Evolutionary conservation across 192 early-diverging fungal genomes (phyloP).

Genomic region (Phlyctochytrium arcticum): DNA sequence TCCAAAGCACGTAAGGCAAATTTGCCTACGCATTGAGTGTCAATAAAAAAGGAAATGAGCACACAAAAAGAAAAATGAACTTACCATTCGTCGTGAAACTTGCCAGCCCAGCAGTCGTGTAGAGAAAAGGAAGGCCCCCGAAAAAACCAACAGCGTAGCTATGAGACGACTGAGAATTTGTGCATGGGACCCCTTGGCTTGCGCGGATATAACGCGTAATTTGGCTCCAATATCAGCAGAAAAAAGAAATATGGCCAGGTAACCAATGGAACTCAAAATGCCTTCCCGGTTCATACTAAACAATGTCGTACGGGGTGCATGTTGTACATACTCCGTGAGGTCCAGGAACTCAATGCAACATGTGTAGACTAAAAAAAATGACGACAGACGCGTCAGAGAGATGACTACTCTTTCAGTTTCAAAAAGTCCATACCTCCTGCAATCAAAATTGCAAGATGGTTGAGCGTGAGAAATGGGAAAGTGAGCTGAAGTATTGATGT

Average conservation of each 20-base stretch:
- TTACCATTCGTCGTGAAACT: slow-evolving; percentile 61
- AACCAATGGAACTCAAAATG: slow-evolving; percentile 78
- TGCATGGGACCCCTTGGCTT: slow-evolving; percentile 30
- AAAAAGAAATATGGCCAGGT: slow-evolving; percentile 75
- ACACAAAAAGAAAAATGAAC: not conserved
- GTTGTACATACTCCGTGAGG: slow-evolving; percentile 68
- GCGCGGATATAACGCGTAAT: slow-evolving; percentile 46
- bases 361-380: no score
- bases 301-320: slow-evolving; percentile 66
- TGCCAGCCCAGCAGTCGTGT: slow-evolving; percentile 45
- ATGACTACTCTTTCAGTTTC: no score
- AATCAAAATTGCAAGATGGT: slow-evolving; percentile 46
- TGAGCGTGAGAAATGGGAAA: slow-evolving; percentile 52
- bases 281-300: slow-evolving; percentile 90
- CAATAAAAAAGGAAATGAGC: not conserved
- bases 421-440: slow-evolving; percentile 41
- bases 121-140: not conserved
- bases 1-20: slow-evolving; percentile 75
- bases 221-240: slow-evolving; percentile 69
- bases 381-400: no score
- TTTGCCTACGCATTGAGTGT: slow-evolving; percentile 45
- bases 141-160: not conserved
- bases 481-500: slow-evolving; percentile 59
- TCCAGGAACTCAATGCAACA: slow-evolving; percentile 46
- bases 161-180: slow-evolving; percentile 41